Evolutionary conservation across 148 eudicot species (phyloP), one percentile per base, ranked within the genome.

Genomic region (Euryodendron excelsum): DNA sequence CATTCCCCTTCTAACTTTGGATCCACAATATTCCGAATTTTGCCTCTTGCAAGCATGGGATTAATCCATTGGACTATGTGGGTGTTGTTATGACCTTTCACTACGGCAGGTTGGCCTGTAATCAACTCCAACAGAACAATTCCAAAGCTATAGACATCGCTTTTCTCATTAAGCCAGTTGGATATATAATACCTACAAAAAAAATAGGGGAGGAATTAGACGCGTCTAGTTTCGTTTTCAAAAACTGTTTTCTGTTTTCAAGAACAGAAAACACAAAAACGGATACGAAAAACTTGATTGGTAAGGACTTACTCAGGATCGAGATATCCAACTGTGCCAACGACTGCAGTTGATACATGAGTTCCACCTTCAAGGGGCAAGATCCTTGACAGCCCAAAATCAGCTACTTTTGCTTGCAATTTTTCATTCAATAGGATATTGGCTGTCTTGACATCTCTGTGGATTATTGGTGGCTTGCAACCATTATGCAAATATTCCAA

Each of bases 111-210:
- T 56, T 52, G 74, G 2, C 83, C 80, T 33, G 83, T 83, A 53
- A 83, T 83, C 15, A 83, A 61, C 36, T 80, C 82, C 17, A 83
- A 41, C 18, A 83, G 50, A 33, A 82, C 75, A 67, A 82, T 74
- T 21, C 79, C 81, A 20, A 66, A 82, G 31, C 85, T 74, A 39
- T 82, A 78, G 2, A 78, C 76, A 34, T 78, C 85, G 13, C 81
- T 74, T 39, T 73, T 82, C 36, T 78, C 79, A 6, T 69, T 79
- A 58, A 83, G 27, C n/a, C 69, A 56, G 7, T 14, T 20, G 13
- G 80, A 75, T 15, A 34, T 1, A 2, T 45, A 62, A 53, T 83
- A 83, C 63, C 86, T 83, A 25, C 48, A 53, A n/a, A n/a, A n/a
- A n/a, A n/a, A n/a, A n/a, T n/a, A n/a, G n/a, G n/a, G n/a, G n/a